These are phyloP conservation scores for Cetradonia linearis DNA, from an alignment of 495 filamentous ascomycete genomes.

Conservation along the genomic window DNA sequence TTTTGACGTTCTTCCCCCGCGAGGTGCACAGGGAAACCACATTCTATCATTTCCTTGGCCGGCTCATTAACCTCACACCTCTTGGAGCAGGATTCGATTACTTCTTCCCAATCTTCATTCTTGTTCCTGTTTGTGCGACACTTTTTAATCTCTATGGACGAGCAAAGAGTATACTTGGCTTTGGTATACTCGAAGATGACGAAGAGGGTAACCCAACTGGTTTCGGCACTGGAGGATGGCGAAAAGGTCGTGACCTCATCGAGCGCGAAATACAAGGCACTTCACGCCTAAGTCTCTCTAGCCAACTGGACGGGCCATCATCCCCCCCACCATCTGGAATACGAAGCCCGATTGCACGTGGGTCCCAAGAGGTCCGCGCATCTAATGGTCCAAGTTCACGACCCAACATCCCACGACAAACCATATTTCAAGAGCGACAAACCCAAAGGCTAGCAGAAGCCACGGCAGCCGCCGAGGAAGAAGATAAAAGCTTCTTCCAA, in stretches of 20 bases:
- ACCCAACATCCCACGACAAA: slow-evolving; percentile 12
- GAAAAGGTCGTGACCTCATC: slow-evolving; percentile 88
- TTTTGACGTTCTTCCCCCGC: slow-evolving; percentile 72
- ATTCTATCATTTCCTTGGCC: slow-evolving; percentile 80
- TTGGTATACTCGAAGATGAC: slow-evolving; percentile 62
- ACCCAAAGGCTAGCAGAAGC: slow-evolving; percentile 26
- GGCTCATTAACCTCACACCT: slow-evolving; percentile 72
- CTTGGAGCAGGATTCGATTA: slow-evolving; percentile 77
- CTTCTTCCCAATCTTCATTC: slow-evolving; percentile 77
- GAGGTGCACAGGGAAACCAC: slow-evolving; percentile 57
- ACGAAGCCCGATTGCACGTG: slow-evolving; percentile 4
- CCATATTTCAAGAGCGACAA: slow-evolving; percentile 20
- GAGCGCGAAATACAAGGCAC: slow-evolving; percentile 71
- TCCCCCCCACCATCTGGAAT: slow-evolving; percentile 13
- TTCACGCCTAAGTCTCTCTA: slow-evolving; percentile 40
- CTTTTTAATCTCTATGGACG: slow-evolving; percentile 79
- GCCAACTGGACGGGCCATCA: slow-evolving; percentile 23
- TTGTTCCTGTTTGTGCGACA: slow-evolving; percentile 72
- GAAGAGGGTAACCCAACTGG: slow-evolving; percentile 51
- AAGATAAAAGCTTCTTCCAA: slow-evolving; percentile 73
- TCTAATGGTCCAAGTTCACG: neutral
- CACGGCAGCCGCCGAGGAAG: slow-evolving; percentile 44
- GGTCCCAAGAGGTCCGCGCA: neutral
- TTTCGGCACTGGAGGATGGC: slow-evolving; percentile 75
- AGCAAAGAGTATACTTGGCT: slow-evolving; percentile 66